A percentile compares a stretch with the other conserved stretches of the same genome.
phyloP scores from a whole-genome alignment of 805 yeast genomes.

The Candida ponderosae region DNA sequence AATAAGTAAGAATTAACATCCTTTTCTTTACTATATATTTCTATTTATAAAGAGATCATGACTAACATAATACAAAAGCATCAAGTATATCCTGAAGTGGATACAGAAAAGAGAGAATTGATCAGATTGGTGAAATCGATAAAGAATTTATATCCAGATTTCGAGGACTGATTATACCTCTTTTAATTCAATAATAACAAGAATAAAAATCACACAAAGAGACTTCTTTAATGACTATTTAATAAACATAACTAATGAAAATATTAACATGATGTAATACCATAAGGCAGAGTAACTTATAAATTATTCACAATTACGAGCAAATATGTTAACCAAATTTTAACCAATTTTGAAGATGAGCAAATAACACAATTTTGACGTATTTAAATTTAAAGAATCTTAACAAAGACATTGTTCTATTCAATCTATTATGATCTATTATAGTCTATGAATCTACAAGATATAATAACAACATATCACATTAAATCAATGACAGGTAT shows the following conservation, averaged over 20 bases:
- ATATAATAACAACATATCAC: background rate
- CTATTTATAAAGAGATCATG: no score
- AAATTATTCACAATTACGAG: background rate
- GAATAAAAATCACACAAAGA: background rate
- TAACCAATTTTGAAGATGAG: no score
- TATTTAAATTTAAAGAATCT: no score
- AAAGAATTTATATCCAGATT: constrained; percentile 3
- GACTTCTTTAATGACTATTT: background rate
- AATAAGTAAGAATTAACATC: no score
- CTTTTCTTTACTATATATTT: no score
- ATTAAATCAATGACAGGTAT: background rate
- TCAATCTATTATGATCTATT: background rate
- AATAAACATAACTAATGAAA: background rate
- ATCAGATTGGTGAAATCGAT: constrained; percentile 9
- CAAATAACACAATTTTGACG: no score
- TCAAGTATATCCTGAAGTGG: constrained; percentile 13
- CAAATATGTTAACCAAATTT: no score
- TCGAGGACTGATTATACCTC: background rate
- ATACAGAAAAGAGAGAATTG: constrained; percentile 7
- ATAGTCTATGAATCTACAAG: background rate
- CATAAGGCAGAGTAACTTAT: background rate
- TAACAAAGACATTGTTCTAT: background rate
- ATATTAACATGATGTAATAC: background rate
- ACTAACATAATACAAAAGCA: no score
- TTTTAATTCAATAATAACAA: background rate